Base-by-base conservation (phyloP, 2,329 filamentous ascomycete genomes). In the Cladosporium cucumerinum region DNA sequence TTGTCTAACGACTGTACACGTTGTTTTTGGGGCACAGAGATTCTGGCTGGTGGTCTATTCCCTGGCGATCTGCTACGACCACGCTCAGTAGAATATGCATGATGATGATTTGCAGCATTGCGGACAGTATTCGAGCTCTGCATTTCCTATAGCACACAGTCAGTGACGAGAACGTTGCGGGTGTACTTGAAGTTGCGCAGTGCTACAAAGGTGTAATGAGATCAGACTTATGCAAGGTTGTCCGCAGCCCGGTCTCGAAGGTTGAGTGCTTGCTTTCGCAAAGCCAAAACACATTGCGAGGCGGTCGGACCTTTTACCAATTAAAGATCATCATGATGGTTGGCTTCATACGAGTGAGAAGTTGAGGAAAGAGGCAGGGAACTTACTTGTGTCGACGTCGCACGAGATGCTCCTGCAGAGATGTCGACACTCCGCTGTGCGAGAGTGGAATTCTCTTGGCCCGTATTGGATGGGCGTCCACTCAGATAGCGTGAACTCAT, bases 261-360 rank as follows among this genome's bases (percentile, higher is more conserved):
- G 72, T 67, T 73, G 61, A 57, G 68, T 69, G 70, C 65, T 57
- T 8, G 49, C 57, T 14, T 21, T 25, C 34, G 43, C 43, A 60
- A n/a, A 57, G 68, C 71, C 67, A 66, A 21, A 57, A 69, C 84
- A 82, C 84, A 80, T 82, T 75, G 75, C 76, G 72, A 74, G 69
- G 79, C 77, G 16, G 82, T 87, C 84, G 79, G 85, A 85, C 85
- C 85, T 87, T 87, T 87, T 87, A 87, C 85, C 85, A 85, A 46
- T 7, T 36, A 26, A 16, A 26, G 4, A 18, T 62, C 60, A 62
- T 62, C 60, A 23, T 57, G 14, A 30, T 3, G 26, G 26, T 4
- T 51, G 11, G 32, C 30, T 36, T 6, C 10, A 26, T 34, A 6
- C 11, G 39, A 32, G 10, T 14, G 12, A 16, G 30, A 16, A 14